Conservation (phyloP, 148 eudicot genomes). For the Hydrangea macrophylla region DNA sequence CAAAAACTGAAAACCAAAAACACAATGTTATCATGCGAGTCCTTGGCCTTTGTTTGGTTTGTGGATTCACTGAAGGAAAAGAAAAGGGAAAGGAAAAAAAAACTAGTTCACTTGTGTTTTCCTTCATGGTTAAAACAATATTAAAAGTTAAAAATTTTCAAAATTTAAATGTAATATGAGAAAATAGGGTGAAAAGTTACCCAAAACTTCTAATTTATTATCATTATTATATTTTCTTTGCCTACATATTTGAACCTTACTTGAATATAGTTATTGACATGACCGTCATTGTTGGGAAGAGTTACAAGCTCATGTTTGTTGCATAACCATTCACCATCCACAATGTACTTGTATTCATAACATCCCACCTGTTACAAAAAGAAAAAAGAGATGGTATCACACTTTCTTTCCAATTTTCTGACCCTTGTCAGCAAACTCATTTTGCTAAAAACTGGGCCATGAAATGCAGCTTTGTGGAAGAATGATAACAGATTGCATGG, state of each 20-base stretch:
- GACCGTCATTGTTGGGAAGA: slow-evolving; percentile 61
- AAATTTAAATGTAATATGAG: no score
- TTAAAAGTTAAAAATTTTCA: no score
- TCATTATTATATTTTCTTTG: no score
- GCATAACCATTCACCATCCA: slow-evolving; percentile 82
- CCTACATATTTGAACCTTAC: slow-evolving; percentile 33
- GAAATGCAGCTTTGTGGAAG: background rate
- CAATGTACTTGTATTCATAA: slow-evolving; percentile 86
- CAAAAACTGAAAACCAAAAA: no score
- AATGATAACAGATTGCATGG: background rate
- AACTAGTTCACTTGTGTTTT: no score
- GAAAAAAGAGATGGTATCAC: background rate
- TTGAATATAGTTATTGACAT: slow-evolving; percentile 74
- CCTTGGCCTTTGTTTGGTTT: no score
- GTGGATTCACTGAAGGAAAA: no score
- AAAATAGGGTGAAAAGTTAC: no score
- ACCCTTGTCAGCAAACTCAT: background rate
- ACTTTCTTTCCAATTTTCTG: background rate
- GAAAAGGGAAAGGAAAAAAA: no score
- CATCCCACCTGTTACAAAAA: slow-evolving; percentile 60
- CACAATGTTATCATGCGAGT: no score
- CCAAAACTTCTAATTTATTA: no score
- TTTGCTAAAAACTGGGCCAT: background rate
- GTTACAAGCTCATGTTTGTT: slow-evolving; percentile 66
- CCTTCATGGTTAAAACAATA: no score